A percentile compares a stretch with the other conserved stretches of the same genome.
Conservation (phyloP, 225 moss, liverwort and hornwort genomes). For the Pseudoscleropodium purum region DNA sequence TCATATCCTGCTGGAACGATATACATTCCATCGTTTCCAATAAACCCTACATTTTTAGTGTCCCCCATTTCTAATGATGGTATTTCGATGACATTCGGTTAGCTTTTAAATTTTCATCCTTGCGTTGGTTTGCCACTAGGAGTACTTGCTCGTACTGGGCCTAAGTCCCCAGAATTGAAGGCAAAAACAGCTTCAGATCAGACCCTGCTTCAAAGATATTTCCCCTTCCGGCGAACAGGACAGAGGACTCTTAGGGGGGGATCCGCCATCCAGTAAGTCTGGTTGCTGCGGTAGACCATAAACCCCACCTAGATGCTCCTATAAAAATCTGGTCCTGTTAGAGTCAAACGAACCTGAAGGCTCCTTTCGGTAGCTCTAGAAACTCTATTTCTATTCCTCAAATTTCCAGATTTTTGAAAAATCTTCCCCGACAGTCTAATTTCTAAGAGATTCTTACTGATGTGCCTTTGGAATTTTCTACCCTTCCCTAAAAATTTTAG, state of each 20-base stretch:
- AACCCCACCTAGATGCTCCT: background rate
- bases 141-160: slow-evolving; percentile 31
- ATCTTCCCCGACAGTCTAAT: background rate
- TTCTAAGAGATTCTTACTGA: background rate
- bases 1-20: background rate
- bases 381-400: background rate
- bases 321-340: background rate
- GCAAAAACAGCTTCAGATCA: background rate
- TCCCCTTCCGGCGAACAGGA: slow-evolving; percentile 9
- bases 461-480: background rate
- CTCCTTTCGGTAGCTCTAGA: background rate
- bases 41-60: background rate
- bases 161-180: slow-evolving; percentile 11
- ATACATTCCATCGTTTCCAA: background rate
- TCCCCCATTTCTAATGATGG: background rate
- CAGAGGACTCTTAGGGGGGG: slow-evolving; percentile 22
- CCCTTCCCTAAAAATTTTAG: background rate
- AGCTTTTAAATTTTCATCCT: slow-evolving; percentile 7
- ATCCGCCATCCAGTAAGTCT: slow-evolving; percentile 35
- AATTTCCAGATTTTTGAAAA: background rate
- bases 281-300: background rate
- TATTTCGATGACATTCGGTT: background rate
- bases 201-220: slow-evolving; percentile 6
- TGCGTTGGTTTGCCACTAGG: slow-evolving; percentile 23
- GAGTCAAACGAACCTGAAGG: background rate